Conservation (phyloP, 345 rosid species). For the Theobroma cacao region DNA sequence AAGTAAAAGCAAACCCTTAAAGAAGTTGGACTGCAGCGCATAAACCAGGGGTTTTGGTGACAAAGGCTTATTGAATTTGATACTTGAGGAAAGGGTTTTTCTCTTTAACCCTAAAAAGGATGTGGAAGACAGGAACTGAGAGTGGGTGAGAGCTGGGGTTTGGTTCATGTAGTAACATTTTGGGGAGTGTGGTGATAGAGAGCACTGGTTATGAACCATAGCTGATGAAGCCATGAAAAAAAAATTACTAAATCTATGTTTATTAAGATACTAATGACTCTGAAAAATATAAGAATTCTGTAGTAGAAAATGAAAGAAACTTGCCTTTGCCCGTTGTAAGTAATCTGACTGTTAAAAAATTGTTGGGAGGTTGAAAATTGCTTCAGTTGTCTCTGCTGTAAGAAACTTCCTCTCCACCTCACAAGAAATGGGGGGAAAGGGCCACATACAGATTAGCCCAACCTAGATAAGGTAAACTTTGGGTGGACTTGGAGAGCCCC, state of each 20-base stretch:
- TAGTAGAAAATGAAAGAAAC: no score
- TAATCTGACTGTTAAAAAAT: no score
- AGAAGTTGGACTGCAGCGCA: conserved; percentile 47
- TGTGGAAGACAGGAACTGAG: conserved; percentile 25
- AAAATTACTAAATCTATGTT: no score
- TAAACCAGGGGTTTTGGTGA: conserved; percentile 27
- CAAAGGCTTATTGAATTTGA: conserved; percentile 18
- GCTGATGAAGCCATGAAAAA: conserved; percentile 7
- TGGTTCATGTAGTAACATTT: conserved; percentile 23
- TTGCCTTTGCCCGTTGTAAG: no score
- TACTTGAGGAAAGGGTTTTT: conserved; percentile 15
- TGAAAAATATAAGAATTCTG: no score
- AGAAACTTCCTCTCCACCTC: neutral
- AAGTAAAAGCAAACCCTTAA: conserved; percentile 40
- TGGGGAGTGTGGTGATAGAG: conserved; percentile 21
- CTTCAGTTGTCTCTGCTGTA: no score
- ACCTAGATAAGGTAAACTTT: neutral
- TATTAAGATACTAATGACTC: no score
- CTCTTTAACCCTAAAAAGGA: conserved; percentile 30
- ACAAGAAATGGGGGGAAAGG: neutral
- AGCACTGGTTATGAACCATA: conserved; percentile 17
- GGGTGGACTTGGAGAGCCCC: neutral
- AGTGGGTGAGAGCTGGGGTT: conserved; percentile 22
- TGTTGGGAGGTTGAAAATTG: no score
- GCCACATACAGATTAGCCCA: neutral